A percentile compares a stretch with the other conserved stretches of the same genome.
Conservation (phyloP, 768 basidiomycete genomes). For the Kwoniella sp. region DNA sequence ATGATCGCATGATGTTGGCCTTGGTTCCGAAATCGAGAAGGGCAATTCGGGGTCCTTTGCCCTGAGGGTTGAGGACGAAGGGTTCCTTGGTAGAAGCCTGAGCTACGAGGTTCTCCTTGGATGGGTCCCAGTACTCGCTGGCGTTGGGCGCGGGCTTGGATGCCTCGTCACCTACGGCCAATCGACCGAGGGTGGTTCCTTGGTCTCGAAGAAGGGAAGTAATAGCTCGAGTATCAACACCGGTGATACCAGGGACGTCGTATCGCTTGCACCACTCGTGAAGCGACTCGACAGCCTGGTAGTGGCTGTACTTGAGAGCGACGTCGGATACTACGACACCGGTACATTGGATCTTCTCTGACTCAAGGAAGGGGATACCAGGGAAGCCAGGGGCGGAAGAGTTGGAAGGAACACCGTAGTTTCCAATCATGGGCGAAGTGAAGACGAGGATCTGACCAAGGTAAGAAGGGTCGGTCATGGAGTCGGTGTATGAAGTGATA, state of each 20-base stretch:
- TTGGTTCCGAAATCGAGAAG: slow-evolving; percentile 97
- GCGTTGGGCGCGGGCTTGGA: slow-evolving; percentile 64
- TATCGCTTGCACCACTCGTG: slow-evolving; percentile 90
- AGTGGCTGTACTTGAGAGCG: slow-evolving; percentile 92
- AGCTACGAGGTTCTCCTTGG: slow-evolving; percentile 86
- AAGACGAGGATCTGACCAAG: slow-evolving; percentile 97
- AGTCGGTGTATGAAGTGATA: slow-evolving; percentile 99
- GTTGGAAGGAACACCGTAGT: slow-evolving; percentile 93
- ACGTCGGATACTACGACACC: slow-evolving; percentile 92
- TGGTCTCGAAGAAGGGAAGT: slow-evolving; percentile 91
- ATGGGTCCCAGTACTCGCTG: slow-evolving; percentile 91
- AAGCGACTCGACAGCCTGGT: slow-evolving; percentile 88
- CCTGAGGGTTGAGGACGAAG: slow-evolving; percentile 81
- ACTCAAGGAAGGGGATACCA: slow-evolving; percentile 76
- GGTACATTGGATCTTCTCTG: slow-evolving; percentile 82
- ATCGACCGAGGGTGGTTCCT: slow-evolving; percentile 90
- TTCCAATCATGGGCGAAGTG: slow-evolving; percentile 96
- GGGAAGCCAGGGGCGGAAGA: slow-evolving; percentile 61
- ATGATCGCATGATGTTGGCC: slow-evolving; percentile 91
- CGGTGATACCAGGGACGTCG: slow-evolving; percentile 88
- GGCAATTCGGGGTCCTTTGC: slow-evolving; percentile 80
- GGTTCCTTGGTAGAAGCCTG: slow-evolving; percentile 83
- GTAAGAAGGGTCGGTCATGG: slow-evolving; percentile 99
- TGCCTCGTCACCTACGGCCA: slow-evolving; percentile 76
- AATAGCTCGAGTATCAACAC: slow-evolving; percentile 96